Evolutionary conservation across 1,284 basidiomycete species (phyloP).

Genomic region (Fomes fomentarius): DNA sequence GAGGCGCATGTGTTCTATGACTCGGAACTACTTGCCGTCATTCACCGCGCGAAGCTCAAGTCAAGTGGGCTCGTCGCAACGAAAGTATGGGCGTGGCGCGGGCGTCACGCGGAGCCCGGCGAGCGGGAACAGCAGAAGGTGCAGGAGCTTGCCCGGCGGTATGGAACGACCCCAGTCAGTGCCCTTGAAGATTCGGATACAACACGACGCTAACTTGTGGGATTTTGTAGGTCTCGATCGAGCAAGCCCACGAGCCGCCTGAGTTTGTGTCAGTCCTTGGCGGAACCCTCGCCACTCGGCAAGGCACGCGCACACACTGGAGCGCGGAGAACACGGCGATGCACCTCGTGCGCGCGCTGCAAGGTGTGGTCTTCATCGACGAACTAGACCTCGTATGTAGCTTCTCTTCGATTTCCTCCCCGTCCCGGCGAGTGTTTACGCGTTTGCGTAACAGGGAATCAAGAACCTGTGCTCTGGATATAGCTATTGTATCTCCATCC

Average conservation of each 20-base stretch:
- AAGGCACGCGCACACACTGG: constrained; percentile 78
- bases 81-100: constrained; percentile 75
- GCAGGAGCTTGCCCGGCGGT: constrained; percentile 69
- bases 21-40: constrained; percentile 63
- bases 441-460: constrained; percentile 46
- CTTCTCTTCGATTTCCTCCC: neutral
- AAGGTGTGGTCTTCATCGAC: constrained; percentile 63
- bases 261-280: constrained; percentile 67
- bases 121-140: constrained; percentile 67
- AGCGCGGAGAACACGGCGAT: constrained; percentile 77
- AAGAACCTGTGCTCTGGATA: constrained; percentile 78
- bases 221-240: constrained; percentile 45
- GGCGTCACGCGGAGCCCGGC: constrained; percentile 51
- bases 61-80: constrained; percentile 67
- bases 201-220: neutral
- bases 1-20: constrained; percentile 69
- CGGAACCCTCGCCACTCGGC: constrained; percentile 65
- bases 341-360: constrained; percentile 63
- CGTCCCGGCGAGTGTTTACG: neutral
- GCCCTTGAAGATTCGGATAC: too few species aligned
- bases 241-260: constrained; percentile 63
- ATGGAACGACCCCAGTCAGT: constrained; percentile 63
- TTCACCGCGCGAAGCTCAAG: constrained; percentile 68
- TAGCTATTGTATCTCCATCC: constrained; percentile 72
- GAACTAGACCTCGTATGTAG: constrained; percentile 70